These are phyloP conservation scores for Lichtheimia corymbifera DNA, from an alignment of 371 early-diverging fungal species.

Conservation along the genomic window DNA sequence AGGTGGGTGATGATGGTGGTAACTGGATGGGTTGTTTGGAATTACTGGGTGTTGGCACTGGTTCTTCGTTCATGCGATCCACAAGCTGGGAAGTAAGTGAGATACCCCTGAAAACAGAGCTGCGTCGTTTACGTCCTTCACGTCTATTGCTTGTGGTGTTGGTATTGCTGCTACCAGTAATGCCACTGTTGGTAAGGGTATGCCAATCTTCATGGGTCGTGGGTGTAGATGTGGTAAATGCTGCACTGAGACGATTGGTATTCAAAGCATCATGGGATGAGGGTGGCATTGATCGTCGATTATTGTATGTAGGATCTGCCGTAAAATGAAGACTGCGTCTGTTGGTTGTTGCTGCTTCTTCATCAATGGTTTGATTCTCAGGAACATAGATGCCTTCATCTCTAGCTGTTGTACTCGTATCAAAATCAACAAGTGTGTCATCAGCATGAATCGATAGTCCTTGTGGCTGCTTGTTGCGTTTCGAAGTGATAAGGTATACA, in stretches of 20 bases:
- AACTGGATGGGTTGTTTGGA: conserved; percentile 19
- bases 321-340: conserved; percentile 4
- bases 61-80: conserved; percentile 40
- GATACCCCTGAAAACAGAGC: conserved; percentile 47
- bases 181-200: background rate
- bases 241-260: conserved; percentile 2
- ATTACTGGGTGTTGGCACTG: background rate
- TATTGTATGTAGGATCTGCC: conserved; percentile 2
- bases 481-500: conserved; percentile 74
- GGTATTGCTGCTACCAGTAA: conserved; percentile 2
- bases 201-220: conserved; percentile 7
- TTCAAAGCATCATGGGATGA: conserved; percentile 1
- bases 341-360: background rate
- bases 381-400: conserved; percentile 14
- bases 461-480: conserved; percentile 30
- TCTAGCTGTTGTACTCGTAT: background rate
- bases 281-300: conserved; percentile 6
- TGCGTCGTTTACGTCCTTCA: conserved; percentile 28
- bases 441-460: conserved; percentile 14
- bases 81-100: conserved; percentile 49
- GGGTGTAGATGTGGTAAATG: conserved; percentile 3
- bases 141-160: conserved; percentile 4
- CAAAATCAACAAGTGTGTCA: conserved; percentile 5
- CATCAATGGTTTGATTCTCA: conserved; percentile 5
- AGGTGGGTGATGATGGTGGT: conserved; percentile 28